These are phyloP conservation scores for Aspergillus thermomutatus DNA, from an alignment of 2,329 filamentous ascomycete species.

Conservation along the genomic window DNA sequence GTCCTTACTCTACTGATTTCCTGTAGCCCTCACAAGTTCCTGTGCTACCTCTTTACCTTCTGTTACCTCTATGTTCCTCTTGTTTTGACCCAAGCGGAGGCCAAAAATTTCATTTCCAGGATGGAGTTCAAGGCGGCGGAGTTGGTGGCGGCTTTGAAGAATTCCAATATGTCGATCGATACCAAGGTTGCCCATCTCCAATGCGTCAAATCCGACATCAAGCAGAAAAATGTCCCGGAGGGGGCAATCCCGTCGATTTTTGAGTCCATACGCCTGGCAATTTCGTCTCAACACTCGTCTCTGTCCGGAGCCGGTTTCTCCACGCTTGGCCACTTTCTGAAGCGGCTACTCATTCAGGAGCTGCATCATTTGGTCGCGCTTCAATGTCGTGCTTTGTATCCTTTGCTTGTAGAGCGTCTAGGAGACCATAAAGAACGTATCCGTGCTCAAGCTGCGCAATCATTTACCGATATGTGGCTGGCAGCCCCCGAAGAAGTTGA, in stretches of 20 bases:
- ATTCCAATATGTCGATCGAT: conserved; percentile 65
- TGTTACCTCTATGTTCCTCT: conserved; percentile 15
- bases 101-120: conserved; percentile 12
- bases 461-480: conserved; percentile 73
- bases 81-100: conserved; percentile 7
- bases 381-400: conserved; percentile 68
- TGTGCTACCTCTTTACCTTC: conserved; percentile 9
- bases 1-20: conserved; percentile 6
- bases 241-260: conserved; percentile 67
- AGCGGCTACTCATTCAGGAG: conserved; percentile 80
- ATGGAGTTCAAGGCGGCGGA: conserved; percentile 59
- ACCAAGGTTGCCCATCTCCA: conserved; percentile 69
- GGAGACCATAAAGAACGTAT: conserved; percentile 87
- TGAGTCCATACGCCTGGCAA: conserved; percentile 73
- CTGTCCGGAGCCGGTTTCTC: conserved; percentile 83
- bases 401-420: conserved; percentile 76
- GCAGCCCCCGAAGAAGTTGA: conserved; percentile 72
- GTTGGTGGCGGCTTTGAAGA: conserved; percentile 54
- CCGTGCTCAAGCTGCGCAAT: conserved; percentile 68
- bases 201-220: conserved; percentile 80
- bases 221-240: conserved; percentile 86
- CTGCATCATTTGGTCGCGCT: conserved; percentile 66
- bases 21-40: conserved; percentile 7
- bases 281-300: conserved; percentile 70
- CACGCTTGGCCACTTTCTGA: conserved; percentile 80